Percentiles rank a stretch among this genome's conserved stretches.
phyloP scores from a whole-genome alignment of 176 grass and related monocot genomes.

The Eleusine indica region DNA sequence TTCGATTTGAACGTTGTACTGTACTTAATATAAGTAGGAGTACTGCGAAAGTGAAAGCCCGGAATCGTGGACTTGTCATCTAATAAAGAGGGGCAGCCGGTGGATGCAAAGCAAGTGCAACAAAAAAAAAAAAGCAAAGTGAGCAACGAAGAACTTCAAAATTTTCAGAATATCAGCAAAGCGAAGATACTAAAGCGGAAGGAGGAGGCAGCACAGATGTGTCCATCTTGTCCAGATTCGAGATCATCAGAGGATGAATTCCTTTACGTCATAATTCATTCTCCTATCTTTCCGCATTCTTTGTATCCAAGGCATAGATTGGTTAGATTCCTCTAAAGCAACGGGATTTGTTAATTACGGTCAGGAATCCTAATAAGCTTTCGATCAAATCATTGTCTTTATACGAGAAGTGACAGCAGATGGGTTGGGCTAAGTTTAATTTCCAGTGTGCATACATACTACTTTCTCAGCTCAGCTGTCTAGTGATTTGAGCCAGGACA shows the following conservation, averaged over 20 bases:
- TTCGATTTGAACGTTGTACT: not conserved
- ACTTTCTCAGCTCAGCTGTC: slow-evolving; percentile 11
- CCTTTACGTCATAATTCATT: slow-evolving; percentile 24
- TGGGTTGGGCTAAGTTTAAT: not conserved
- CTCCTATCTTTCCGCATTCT: slow-evolving; percentile 43
- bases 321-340: slow-evolving; percentile 27
- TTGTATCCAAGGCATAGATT: slow-evolving; percentile 43
- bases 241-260: not conserved
- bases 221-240: slow-evolving; percentile 17
- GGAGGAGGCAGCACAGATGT: not conserved
- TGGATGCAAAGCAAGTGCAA: not conserved
- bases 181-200: not conserved
- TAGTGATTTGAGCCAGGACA: not conserved
- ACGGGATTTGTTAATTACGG: not conserved
- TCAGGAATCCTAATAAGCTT: slow-evolving; percentile 37
- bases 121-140: not conserved
- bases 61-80: not conserved
- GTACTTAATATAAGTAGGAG: not conserved
- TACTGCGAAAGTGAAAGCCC: slow-evolving; percentile 36
- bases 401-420: not conserved
- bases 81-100: not conserved
- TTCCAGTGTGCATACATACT: slow-evolving; percentile 5
- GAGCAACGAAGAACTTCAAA: not conserved
- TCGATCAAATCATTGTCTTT: slow-evolving; percentile 40
- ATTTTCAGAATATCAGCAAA: not conserved